Base-by-base conservation (phyloP, 2,329 filamentous ascomycete species). In the Chaetoscypha palmicola region DNA sequence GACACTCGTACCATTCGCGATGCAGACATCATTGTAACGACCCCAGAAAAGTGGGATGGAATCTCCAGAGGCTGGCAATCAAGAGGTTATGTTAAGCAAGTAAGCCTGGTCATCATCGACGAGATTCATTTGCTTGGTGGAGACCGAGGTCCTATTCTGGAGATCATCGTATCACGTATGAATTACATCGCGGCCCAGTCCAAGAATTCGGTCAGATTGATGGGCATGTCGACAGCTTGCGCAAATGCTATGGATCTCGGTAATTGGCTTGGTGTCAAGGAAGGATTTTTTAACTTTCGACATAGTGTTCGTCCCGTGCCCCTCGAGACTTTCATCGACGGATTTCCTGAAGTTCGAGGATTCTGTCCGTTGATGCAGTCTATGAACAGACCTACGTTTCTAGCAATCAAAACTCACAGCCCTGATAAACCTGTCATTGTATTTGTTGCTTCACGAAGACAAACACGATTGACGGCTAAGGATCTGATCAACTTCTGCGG, bases 1-100 rank as follows among this genome's bases (percentile, higher is more conserved):
- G 92, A 98, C 61, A 98, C 92, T 1, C 77, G 88, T 39, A 96
- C 91, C 0, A 98, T 98, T 57, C 80, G 90, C 55, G 85, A 97
- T 61, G 92, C 92, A 3, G 92, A 98, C 62, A 88, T 98, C 50
- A 98, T 98, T 57, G 89, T 98, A 58, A 98, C 92, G 0, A 98
- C 94, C 0, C 94, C 92, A n/a, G 92, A 98, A 68, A 98, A 98
- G 64, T 98, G 92, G 92, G 94, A 98, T 62, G 94, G 94, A 77
- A 97, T 98, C 55, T 95, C 88, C 57, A 49, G 55, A 54, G 86
- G 92, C 76, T 98, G 94, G 92, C 90, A 97, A 64, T 97, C 91
- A 4, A 84, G 92, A 78, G 86, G 86, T 48, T 98, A 98, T 55
- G 92, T 98, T 31, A 81, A 89, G 41, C 84, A 96, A 65, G 92